phyloP scores from a whole-genome alignment of 805 yeast species.

The Starmerella vaccinii region DNA sequence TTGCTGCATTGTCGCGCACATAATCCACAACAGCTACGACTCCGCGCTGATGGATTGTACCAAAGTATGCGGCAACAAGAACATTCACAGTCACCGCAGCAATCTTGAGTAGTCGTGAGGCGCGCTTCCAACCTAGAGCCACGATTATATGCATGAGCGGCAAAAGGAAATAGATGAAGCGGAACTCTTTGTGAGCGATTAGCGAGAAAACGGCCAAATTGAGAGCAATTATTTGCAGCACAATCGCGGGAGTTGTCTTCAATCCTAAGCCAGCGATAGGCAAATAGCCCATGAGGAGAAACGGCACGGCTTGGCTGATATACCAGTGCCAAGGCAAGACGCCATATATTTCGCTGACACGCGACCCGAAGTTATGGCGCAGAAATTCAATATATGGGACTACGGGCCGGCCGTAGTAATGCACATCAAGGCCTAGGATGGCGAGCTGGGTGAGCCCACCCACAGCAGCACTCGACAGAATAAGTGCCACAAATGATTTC shows the following conservation, averaged over 20 bases:
- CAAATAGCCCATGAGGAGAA: slow-evolving; percentile 53
- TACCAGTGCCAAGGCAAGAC: slow-evolving; percentile 77
- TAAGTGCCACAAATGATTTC: slow-evolving; percentile 13
- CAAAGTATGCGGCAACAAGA: slow-evolving; percentile 41
- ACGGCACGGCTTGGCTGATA: slow-evolving; percentile 69
- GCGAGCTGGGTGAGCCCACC: slow-evolving; percentile 8
- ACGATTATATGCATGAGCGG: slow-evolving; percentile 55
- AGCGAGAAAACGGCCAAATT: slow-evolving; percentile 51
- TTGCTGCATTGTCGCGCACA: slow-evolving; percentile 36
- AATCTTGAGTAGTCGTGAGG: not conserved
- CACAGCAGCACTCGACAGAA: not conserved
- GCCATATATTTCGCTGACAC: slow-evolving; percentile 46
- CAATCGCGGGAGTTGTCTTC: slow-evolving; percentile 1
- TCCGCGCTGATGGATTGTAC: slow-evolving; percentile 76
- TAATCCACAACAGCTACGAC: slow-evolving; percentile 56
- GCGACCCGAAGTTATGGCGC: slow-evolving; percentile 15
- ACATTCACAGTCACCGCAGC: slow-evolving; percentile 31
- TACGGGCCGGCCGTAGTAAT: not conserved
- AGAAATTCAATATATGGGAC: slow-evolving; percentile 17
- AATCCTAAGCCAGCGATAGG: slow-evolving; percentile 35
- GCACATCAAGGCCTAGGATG: slow-evolving; percentile 8
- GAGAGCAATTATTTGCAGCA: slow-evolving; percentile 27
- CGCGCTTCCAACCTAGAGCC: slow-evolving; percentile 29
- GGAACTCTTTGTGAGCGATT: slow-evolving; percentile 77
- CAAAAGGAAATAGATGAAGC: slow-evolving; percentile 77